A percentile compares a stretch with the other conserved stretches of the same genome.
These are phyloP conservation scores for Suillus plorans DNA, from an alignment of 768 basidiomycete genomes.

Conservation along the genomic window DNA sequence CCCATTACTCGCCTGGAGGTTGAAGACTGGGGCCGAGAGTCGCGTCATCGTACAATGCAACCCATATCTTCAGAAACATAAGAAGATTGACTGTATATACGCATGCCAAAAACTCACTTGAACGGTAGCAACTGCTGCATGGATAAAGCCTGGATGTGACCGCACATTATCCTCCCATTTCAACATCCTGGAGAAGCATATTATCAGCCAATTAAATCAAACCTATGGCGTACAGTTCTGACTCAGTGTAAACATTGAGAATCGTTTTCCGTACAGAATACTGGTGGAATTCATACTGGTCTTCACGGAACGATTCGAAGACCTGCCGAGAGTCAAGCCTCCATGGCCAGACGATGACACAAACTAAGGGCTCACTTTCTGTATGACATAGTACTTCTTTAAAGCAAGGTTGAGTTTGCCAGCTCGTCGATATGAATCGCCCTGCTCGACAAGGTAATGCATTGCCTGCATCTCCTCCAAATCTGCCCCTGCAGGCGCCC, in stretches of 20 bases:
- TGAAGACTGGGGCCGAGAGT: slow-evolving; percentile 44
- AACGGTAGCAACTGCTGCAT: slow-evolving; percentile 69
- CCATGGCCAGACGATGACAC: slow-evolving; percentile 3
- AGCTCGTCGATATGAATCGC: slow-evolving; percentile 60
- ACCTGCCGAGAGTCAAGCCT: slow-evolving; percentile 41
- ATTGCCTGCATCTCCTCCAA: slow-evolving; percentile 96
- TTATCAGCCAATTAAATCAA: slow-evolving; percentile 9
- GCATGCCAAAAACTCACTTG: slow-evolving; percentile 41
- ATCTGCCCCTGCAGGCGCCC: slow-evolving; percentile 75
- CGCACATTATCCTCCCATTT: slow-evolving; percentile 80
- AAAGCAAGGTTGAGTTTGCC: slow-evolving; percentile 76
- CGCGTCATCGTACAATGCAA: slow-evolving; percentile 70
- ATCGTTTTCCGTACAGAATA: slow-evolving; percentile 91
- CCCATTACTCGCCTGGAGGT: slow-evolving; percentile 35
- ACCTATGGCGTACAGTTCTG: slow-evolving; percentile 26
- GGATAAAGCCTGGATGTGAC: slow-evolving; percentile 74
- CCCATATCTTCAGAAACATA: slow-evolving; percentile 58
- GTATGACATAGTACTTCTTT: slow-evolving; percentile 78
- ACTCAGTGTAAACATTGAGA: slow-evolving; percentile 85
- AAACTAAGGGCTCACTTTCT: slow-evolving; percentile 50
- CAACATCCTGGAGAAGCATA: slow-evolving; percentile 53
- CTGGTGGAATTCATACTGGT: slow-evolving; percentile 97
- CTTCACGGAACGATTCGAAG: slow-evolving; percentile 88
- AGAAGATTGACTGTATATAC: slow-evolving; percentile 10
- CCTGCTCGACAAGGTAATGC: slow-evolving; percentile 83